Evolutionary conservation across 2,329 filamentous ascomycete species (phyloP), one percentile per base, ranked within the genome.

Genomic region (Xylaria sp.): DNA sequence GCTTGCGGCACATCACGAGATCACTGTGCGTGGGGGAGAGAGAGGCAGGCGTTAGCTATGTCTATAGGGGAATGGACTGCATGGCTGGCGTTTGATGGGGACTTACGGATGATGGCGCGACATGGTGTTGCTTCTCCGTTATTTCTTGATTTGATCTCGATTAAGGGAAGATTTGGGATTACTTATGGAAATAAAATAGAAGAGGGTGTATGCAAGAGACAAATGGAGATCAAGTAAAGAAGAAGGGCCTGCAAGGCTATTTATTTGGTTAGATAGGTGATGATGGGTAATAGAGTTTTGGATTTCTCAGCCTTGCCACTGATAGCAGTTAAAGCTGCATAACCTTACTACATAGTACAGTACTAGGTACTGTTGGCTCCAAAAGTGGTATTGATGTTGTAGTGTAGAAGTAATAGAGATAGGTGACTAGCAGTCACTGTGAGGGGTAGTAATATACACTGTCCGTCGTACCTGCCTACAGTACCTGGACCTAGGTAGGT

Each of bases 1-100:
- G 95, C 85, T 99, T 99, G 85, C 95, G 94, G 89, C 96, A 99
- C 95, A 98, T 98, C 77, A 99, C 96, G 75, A 99, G 91, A 86
- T 99, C 96, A 82, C 91, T 93, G 79, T 53, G 29, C 29, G 58
- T 53, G 42, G 55, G 16, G 57, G 44, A 65, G n/a, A 68, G 74
- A 16, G 57, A 40, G 64, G 68, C 74, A 68, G 50, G 35, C 18
- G 68, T 54, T 64, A 67, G 54, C 51, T 68, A 47, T 27, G 57
- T 57, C 47, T 27, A 35, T 29, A 35, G 6, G 3, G 37, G 29
- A 40, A 42, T 57, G 50, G 12, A 23, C 5, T 18, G 42, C 55
- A 16, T 35, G 44, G 78, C 54, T 48, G 32, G 55, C 53, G 54
- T 16, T 40, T 59, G 85, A 23, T 40, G 40, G 89, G 50, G 9